Conservation (phyloP, 495 filamentous ascomycete species). For the Tuber brumale region DNA sequence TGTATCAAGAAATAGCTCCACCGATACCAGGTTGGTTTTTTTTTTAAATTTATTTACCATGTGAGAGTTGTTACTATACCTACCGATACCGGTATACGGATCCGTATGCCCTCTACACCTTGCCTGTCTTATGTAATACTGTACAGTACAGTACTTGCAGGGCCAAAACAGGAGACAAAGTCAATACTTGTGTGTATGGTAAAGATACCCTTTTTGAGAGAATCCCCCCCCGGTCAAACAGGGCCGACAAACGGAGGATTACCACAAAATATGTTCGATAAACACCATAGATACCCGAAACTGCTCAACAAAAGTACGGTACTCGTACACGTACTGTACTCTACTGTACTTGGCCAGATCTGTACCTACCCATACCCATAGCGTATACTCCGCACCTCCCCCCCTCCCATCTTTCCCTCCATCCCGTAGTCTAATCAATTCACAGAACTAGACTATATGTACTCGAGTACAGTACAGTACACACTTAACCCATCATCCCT, state of each 20-base stretch:
- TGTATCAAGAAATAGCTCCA: neutral
- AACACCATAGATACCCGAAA: no score
- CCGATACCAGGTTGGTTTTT: neutral
- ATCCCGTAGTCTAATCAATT: neutral
- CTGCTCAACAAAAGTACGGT: no score
- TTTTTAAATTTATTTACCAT: neutral
- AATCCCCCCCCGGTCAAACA: neutral
- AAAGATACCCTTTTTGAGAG: neutral
- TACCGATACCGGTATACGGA: neutral
- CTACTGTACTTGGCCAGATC: neutral
- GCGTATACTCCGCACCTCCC: neutral
- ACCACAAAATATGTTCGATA: neutral
- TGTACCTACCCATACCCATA: neutral
- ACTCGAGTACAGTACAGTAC: neutral
- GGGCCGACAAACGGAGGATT: neutral
- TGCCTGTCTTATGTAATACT: neutral
- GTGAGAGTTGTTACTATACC: neutral
- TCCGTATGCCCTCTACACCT: neutral
- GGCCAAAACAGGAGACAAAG: no score
- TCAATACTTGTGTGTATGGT: neutral
- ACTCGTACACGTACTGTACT: no score
- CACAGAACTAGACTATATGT: no score
- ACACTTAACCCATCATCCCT: neutral
- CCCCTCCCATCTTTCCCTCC: neutral
- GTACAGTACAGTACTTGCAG: neutral